Conservation (phyloP, 2,329 filamentous ascomycete genomes). For the Plenodomus biglobosus region DNA sequence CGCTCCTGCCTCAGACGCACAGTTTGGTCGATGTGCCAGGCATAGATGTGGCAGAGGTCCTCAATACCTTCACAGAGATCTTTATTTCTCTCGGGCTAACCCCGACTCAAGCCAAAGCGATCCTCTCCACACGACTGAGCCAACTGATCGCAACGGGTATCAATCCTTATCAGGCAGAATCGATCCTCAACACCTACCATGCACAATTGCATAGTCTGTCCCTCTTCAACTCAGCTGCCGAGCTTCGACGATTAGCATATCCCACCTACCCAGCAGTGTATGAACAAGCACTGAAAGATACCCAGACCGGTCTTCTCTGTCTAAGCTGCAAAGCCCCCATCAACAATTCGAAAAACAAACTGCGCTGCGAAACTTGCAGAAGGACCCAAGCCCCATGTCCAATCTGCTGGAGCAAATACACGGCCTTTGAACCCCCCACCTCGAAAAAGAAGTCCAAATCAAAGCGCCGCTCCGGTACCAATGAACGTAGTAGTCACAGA, state of each 20-base stretch:
- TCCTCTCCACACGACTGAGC: slow-evolving; percentile 45
- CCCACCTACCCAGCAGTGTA: slow-evolving; percentile 59
- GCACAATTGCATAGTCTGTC: slow-evolving; percentile 53
- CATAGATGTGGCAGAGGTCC: slow-evolving; percentile 35
- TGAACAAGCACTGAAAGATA: slow-evolving; percentile 58
- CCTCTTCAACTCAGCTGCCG: slow-evolving; percentile 56
- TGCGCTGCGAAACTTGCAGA: slow-evolving; percentile 55
- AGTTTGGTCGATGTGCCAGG: slow-evolving; percentile 30
- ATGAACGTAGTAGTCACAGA: slow-evolving; percentile 23
- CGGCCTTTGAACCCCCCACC: slow-evolving; percentile 43
- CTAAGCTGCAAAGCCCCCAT: slow-evolving; percentile 59
- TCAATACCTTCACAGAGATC: slow-evolving; percentile 45
- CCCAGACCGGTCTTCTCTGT: slow-evolving; percentile 57
- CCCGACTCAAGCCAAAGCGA: slow-evolving; percentile 43
- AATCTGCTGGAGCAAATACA: slow-evolving; percentile 49
- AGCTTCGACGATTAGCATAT: slow-evolving; percentile 59
- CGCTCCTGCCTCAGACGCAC: slow-evolving; percentile 49
- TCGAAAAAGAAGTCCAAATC: slow-evolving; percentile 35
- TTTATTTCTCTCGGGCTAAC: slow-evolving; percentile 43
- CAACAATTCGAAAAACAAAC: slow-evolving; percentile 54
- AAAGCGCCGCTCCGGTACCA: slow-evolving; percentile 21
- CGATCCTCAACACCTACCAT: slow-evolving; percentile 60
- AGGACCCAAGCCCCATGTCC: slow-evolving; percentile 47
- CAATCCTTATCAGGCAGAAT: slow-evolving; percentile 56
- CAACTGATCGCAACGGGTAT: slow-evolving; percentile 49